phyloP scores from a whole-genome alignment of 106 monocot genomes.

The Dendrobium huoshanense region DNA sequence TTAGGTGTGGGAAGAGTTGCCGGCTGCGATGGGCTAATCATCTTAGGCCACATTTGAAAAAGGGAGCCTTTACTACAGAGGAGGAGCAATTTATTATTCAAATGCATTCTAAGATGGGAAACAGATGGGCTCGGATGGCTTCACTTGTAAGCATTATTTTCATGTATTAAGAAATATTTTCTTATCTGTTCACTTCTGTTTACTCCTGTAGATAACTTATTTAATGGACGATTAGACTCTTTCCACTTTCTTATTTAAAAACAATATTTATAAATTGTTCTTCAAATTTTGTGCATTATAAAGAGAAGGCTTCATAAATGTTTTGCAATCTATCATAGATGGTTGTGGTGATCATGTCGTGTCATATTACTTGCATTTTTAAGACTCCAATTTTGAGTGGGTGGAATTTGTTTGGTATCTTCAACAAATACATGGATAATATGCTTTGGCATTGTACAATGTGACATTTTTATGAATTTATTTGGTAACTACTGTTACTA shows the following conservation, averaged over 20 bases:
- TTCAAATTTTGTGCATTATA: not conserved
- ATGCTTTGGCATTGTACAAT: not conserved
- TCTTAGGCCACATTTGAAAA: slow-evolving; percentile 64
- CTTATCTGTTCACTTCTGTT: not conserved
- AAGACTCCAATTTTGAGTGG: no score
- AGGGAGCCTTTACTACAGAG: slow-evolving; percentile 52
- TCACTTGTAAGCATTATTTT: slow-evolving; percentile 29
- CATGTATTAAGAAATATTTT: not conserved
- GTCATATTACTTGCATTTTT: not conserved
- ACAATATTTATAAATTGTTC: not conserved
- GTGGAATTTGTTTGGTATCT: no score
- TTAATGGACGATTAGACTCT: not conserved
- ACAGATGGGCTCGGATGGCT: slow-evolving; percentile 84
- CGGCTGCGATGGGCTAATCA: slow-evolving; percentile 82
- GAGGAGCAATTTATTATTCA: slow-evolving; percentile 49
- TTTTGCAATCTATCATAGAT: not conserved
- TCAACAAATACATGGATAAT: not conserved
- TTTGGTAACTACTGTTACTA: not conserved
- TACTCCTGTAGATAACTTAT: not conserved
- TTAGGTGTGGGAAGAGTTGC: slow-evolving; percentile 76
- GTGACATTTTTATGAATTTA: not conserved
- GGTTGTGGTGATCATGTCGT: not conserved
- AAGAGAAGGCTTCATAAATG: not conserved
- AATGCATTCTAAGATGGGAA: slow-evolving; percentile 59
- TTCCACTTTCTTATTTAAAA: not conserved